phyloP scores from a whole-genome alignment of 2,329 filamentous ascomycete genomes.

The Cercospora janseana region DNA sequence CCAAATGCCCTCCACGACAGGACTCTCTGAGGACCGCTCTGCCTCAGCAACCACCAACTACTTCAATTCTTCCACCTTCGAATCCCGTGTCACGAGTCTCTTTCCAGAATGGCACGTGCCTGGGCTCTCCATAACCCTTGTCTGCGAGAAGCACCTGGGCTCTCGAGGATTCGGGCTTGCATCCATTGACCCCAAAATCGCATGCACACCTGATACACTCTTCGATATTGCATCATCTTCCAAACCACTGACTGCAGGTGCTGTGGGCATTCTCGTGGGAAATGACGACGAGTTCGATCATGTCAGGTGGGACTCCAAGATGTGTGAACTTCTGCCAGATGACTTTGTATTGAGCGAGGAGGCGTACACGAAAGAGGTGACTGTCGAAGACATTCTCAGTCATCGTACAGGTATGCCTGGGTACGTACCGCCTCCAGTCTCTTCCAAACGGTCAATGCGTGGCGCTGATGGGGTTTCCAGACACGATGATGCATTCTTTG shows the following conservation, averaged over 20 bases:
- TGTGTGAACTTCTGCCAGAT: constrained; percentile 37
- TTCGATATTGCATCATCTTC: constrained; percentile 58
- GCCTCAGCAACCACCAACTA: constrained; percentile 7
- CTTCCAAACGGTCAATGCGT: too few relatives aligned
- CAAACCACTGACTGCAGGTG: constrained; percentile 55
- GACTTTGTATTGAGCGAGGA: constrained; percentile 28
- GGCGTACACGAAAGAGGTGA: constrained; percentile 51
- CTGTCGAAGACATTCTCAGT: constrained; percentile 54
- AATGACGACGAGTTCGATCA: constrained; percentile 41
- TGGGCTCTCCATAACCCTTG: constrained; percentile 50
- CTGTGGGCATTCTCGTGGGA: constrained; percentile 52
- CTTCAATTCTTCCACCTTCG: constrained; percentile 18
- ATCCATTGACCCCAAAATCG: constrained; percentile 37
- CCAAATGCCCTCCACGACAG: too few relatives aligned
- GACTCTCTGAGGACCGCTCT: too few relatives aligned
- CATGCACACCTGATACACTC: constrained; percentile 50
- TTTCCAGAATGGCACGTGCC: constrained; percentile 34
- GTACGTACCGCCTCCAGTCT: not conserved
- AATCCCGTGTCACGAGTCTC: constrained; percentile 3
- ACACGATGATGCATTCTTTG: constrained; percentile 38
- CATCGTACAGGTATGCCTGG: constrained; percentile 53
- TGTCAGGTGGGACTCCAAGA: constrained; percentile 49
- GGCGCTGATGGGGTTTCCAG: not conserved
- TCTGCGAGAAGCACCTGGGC: constrained; percentile 47
- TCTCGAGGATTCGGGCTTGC: constrained; percentile 44